Conservation (phyloP, 306 rosid species). For the Quercus alba region DNA sequence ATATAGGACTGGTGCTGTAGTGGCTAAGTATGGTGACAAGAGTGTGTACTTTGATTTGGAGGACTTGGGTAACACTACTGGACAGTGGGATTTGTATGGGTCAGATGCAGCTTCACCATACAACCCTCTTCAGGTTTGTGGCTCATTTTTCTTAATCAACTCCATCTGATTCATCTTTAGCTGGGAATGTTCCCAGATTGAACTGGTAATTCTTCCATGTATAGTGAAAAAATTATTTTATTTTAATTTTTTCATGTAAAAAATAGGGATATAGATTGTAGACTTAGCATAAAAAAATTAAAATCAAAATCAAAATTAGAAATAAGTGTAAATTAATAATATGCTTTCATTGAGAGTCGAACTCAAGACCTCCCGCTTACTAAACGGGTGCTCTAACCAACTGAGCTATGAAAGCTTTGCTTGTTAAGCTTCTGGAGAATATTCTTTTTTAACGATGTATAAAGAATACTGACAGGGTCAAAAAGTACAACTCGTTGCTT, state of each 20-base stretch:
- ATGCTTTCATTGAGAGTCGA: conserved; percentile 32
- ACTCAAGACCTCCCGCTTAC: conserved; percentile 46
- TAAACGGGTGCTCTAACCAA: conserved; percentile 40
- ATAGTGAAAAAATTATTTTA: no score
- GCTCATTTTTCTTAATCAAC: not conserved
- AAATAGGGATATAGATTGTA: not conserved
- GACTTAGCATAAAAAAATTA: not conserved
- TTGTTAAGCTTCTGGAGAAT: not conserved
- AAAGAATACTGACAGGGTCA: not conserved
- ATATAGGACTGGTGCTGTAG: conserved; percentile 64
- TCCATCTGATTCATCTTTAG: no score
- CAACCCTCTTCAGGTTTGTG: conserved; percentile 84
- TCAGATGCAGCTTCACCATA: conserved; percentile 97
- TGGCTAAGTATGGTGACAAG: conserved; percentile 93
- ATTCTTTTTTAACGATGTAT: accelerated
- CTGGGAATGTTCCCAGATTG: no score
- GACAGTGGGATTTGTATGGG: conserved; percentile 97
- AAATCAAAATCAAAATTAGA: no score
- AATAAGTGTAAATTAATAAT: accelerated
- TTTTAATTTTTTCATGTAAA: not conserved
- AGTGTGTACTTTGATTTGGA: conserved; percentile 93
- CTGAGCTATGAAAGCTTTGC: conserved; percentile 24
- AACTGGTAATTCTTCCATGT: no score
- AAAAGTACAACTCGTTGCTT: not conserved
- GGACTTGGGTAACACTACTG: conserved; percentile 93